A percentile compares a stretch with the other conserved stretches of the same genome.
Evolutionary conservation across 2,329 filamentous ascomycete species (phyloP).

Genomic region (Hymenoscyphus infarciens): DNA sequence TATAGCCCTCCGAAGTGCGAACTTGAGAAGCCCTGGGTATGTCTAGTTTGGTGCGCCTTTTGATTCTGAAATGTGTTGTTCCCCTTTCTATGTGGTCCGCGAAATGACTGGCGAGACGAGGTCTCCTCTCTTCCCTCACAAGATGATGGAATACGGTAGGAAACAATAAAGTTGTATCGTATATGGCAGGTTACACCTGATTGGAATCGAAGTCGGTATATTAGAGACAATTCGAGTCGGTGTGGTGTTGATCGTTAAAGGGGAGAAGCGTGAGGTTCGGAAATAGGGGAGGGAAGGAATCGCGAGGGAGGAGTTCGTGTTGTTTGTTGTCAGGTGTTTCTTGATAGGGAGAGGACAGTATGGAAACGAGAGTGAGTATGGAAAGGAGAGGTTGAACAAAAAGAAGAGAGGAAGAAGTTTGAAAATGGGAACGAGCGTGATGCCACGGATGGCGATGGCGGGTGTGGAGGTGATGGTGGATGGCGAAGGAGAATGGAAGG

Average conservation of each 20-base stretch:
- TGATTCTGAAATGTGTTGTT: neutral
- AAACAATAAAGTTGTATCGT: constrained; percentile 4
- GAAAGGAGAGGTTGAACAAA: constrained; percentile 9
- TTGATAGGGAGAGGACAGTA: neutral
- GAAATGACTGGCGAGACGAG: neutral
- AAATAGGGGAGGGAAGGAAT: neutral
- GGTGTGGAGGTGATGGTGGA: constrained; percentile 6
- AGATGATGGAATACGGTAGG: constrained; percentile 1
- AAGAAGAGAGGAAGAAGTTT: constrained; percentile 11
- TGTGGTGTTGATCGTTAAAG: neutral
- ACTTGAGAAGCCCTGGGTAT: constrained; percentile 10
- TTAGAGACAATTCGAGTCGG: neutral
- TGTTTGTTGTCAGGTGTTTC: constrained; percentile 4
- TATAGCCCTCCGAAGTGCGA: constrained; percentile 9
- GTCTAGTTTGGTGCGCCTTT: constrained; percentile 9
- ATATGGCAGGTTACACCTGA: constrained; percentile 3
- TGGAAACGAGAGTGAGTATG: neutral
- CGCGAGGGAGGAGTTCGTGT: neutral
- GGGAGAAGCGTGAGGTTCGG: neutral
- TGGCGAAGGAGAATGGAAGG: neutral
- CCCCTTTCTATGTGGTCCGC: neutral
- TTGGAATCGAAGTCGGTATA: neutral
- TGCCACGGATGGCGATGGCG: constrained; percentile 2
- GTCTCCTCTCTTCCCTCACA: neutral
- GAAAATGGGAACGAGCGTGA: constrained; percentile 11